These are phyloP conservation scores for Leishmania martiniquensis DNA, from an alignment of 208 protist species.

Conservation along the genomic window DNA sequence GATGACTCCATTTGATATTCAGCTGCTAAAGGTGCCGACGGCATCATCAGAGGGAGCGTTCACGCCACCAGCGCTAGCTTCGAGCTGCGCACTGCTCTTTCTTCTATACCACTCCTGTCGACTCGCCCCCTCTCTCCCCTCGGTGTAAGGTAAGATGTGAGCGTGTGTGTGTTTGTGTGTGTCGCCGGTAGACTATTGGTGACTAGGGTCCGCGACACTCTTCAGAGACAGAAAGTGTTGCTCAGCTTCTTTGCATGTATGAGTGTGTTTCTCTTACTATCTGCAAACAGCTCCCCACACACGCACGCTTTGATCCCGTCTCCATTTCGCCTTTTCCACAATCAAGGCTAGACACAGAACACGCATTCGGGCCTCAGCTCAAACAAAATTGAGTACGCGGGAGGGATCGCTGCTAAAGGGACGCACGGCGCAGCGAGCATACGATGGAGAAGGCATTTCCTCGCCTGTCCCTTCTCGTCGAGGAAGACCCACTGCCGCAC, in stretches of 20 bases:
- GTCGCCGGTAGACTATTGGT: no score
- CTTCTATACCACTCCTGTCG: no score
- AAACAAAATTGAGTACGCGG: neutral
- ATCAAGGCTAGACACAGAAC: neutral
- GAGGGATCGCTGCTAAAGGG: neutral
- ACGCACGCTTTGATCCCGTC: neutral
- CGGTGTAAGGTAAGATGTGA: no score
- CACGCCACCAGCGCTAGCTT: no score
- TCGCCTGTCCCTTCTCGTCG: conserved; percentile 14
- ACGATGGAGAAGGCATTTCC: conserved; percentile 7
- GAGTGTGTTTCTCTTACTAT: no score
- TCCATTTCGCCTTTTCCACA: neutral
- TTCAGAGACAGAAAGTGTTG: no score
- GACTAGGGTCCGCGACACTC: no score
- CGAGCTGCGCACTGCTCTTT: no score
- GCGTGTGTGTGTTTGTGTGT: neutral
- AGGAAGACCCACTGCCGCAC: conserved; percentile 6
- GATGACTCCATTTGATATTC: neutral
- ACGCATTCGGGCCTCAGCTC: neutral
- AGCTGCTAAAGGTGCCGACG: no score
- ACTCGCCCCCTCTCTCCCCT: no score
- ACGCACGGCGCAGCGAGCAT: neutral
- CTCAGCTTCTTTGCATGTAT: no score
- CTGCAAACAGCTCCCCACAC: neutral
- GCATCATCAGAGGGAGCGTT: no score